These are phyloP conservation scores for Mortierella claussenii DNA, from an alignment of 192 early-diverging fungal species.

Conservation along the genomic window DNA sequence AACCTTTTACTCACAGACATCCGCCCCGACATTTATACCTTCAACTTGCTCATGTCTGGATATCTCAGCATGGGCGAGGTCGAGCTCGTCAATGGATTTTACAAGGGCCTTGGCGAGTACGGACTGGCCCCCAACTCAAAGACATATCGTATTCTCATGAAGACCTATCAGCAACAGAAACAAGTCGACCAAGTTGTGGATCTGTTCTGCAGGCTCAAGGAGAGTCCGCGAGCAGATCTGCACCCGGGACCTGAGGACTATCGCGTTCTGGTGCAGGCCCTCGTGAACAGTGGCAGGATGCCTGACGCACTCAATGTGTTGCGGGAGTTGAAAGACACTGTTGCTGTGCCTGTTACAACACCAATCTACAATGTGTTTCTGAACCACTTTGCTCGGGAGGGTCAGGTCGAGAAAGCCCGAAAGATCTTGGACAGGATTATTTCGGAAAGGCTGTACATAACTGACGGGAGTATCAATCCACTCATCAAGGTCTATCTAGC, in stretches of 20 bases:
- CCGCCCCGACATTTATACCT: slow-evolving; percentile 43
- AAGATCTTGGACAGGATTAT: slow-evolving; percentile 40
- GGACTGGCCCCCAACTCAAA: slow-evolving; percentile 40
- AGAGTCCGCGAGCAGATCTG: slow-evolving; percentile 18
- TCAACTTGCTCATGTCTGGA: slow-evolving; percentile 47
- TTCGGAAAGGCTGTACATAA: slow-evolving; percentile 17
- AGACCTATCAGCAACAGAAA: slow-evolving; percentile 26
- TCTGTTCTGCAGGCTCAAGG: slow-evolving; percentile 35
- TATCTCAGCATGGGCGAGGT: slow-evolving; percentile 46
- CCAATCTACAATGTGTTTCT: slow-evolving; percentile 51
- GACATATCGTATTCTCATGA: slow-evolving; percentile 46
- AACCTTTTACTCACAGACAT: slow-evolving; percentile 31
- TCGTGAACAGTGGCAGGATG: slow-evolving; percentile 24
- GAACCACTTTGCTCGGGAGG: slow-evolving; percentile 35
- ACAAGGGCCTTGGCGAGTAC: slow-evolving; percentile 47
- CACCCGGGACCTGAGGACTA: slow-evolving; percentile 34
- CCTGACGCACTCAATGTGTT: slow-evolving; percentile 30
- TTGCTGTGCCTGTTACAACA: slow-evolving; percentile 17
- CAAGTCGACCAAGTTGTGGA: slow-evolving; percentile 23
- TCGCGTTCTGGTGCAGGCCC: slow-evolving; percentile 24
- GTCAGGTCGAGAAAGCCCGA: slow-evolving; percentile 37
- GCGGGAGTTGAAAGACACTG: slow-evolving; percentile 29
- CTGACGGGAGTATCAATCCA: slow-evolving; percentile 45
- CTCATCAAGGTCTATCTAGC: slow-evolving; percentile 33
- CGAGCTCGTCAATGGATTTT: slow-evolving; percentile 44